Base-by-base conservation (phyloP, 163 green algal genomes). In the Chlamydomonas reinhardtii region DNA sequence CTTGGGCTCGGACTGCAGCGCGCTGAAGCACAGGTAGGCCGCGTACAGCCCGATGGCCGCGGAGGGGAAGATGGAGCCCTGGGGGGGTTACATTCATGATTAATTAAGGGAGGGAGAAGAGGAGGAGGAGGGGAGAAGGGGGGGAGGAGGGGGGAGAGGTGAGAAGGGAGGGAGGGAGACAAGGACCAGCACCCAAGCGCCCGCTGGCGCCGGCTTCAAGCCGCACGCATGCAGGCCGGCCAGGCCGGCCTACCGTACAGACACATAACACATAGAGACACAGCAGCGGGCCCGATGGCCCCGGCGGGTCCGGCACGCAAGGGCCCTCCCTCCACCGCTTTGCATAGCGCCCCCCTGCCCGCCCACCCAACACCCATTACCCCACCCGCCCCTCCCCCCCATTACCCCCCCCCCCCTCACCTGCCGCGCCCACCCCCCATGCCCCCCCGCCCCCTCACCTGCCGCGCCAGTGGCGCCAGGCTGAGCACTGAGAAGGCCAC, bases 41-140 rank as follows among this genome's bases (percentile, higher is more conserved):
- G 91, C 93, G 94, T 99, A 99, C 9, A 98, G 85, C 0, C 92
- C 90, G 72, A 98, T 94, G 54, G 96, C 91, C 59, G 96, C 93
- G n/a, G 96, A 90, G 34, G 97, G 97, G 91, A 99, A 99, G 59
- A 99, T 97, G 90, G 90, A 97, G 86, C 97, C 97, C 82, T 90
- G 85, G 77, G 76, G 80, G 73, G 20, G 39, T 48, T n/a, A n/a
- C n/a, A n/a, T n/a, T n/a, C n/a, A n/a, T n/a, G 17, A 37, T 6
- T 2, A 11, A 11, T 16, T 54, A 6, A 54, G 43, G 61, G n/a
- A 72, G n/a, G 65, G 65, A 6, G 31, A n/a, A 22, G 48, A 24
- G 62, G 32, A 20, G 34, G 74, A 71, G 25, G 54, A 32, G 70
- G 37, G 32, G 43, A 68, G 24, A 72, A 68, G 35, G 77, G 66